phyloP scores from a whole-genome alignment of 371 early-diverging fungal genomes.

The Umbelopsis sp. region DNA sequence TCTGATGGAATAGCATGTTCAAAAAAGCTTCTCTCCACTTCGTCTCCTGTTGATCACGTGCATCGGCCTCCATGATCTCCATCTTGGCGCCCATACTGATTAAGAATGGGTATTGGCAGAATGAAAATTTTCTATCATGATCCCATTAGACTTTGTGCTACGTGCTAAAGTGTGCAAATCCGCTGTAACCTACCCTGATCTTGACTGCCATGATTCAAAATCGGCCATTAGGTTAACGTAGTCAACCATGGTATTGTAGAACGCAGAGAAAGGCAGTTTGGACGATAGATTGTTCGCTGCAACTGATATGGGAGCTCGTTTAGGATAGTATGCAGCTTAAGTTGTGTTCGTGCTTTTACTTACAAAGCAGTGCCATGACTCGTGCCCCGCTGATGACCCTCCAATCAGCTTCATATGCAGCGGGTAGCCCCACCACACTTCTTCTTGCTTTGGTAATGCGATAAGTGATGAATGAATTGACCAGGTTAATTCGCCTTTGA shows the following conservation, averaged over 20 bases:
- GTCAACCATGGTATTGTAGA: constrained; percentile 88
- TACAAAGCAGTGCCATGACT: constrained; percentile 87
- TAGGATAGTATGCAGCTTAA: not conserved
- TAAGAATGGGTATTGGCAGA: constrained; percentile 90
- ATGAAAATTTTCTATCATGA: constrained; percentile 63
- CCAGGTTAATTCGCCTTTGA: constrained; percentile 74
- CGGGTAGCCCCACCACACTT: constrained; percentile 37
- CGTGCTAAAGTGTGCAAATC: not conserved
- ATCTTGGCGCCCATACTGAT: constrained; percentile 86
- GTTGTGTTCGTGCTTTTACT: constrained; percentile 19
- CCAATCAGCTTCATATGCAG: constrained; percentile 81
- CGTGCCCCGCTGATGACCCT: constrained; percentile 83
- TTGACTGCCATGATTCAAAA: constrained; percentile 84
- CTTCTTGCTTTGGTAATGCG: constrained; percentile 67
- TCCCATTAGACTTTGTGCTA: not conserved
- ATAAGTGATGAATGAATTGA: constrained; percentile 82
- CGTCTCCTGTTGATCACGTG: constrained; percentile 85
- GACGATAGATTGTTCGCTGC: constrained; percentile 66
- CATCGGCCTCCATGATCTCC: constrained; percentile 87
- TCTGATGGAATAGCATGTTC: constrained; percentile 83
- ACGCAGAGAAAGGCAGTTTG: constrained; percentile 71
- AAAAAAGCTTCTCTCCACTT: constrained; percentile 82
- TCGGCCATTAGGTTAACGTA: constrained; percentile 81
- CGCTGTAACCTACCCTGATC: constrained; percentile 56
- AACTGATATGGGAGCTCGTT: constrained; percentile 36